Evolutionary conservation across 345 rosid genomes (phyloP).

Genomic region (Euphorbia peplus): DNA sequence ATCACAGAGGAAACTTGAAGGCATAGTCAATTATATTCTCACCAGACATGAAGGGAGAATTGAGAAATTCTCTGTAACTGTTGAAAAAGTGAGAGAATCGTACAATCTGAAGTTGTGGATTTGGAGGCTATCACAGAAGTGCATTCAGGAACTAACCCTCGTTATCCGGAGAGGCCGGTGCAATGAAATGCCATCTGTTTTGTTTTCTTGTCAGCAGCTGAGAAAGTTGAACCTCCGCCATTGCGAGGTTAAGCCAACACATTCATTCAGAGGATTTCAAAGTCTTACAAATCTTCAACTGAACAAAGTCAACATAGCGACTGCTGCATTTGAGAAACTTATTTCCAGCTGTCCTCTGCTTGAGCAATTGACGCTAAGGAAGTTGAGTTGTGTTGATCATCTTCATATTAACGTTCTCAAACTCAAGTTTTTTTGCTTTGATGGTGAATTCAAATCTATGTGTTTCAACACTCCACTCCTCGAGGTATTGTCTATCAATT

Average conservation of each 20-base stretch:
- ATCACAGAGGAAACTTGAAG: not conserved
- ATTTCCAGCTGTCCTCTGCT: slow-evolving; percentile 11
- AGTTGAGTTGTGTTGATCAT: slow-evolving; percentile 4
- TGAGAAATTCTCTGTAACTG: slow-evolving; percentile 1
- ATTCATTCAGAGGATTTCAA: slow-evolving; percentile 13
- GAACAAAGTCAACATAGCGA: slow-evolving; percentile 2
- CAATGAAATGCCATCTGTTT: not conserved
- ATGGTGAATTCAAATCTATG: slow-evolving; percentile 13
- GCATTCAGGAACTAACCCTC: slow-evolving; percentile 3
- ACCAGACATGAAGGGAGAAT: slow-evolving; percentile 10
- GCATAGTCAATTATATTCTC: slow-evolving; percentile 11
- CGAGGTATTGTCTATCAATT: not conserved
- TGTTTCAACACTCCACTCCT: slow-evolving; percentile 9
- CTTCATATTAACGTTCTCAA: slow-evolving; percentile 5
- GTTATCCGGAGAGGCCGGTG: not conserved
- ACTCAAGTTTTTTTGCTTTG: slow-evolving; percentile 9
- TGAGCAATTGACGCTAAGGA: slow-evolving; percentile 1
- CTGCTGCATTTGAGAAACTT: slow-evolving; percentile 6
- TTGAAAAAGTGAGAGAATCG: slow-evolving; percentile 3
- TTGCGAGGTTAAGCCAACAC: not conserved
- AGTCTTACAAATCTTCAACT: slow-evolving; percentile 1
- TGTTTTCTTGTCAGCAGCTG: slow-evolving; percentile 13
- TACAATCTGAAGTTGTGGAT: slow-evolving; percentile 8
- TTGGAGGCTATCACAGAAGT: not conserved
- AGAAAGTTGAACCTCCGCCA: slow-evolving; percentile 9